phyloP scores from a whole-genome alignment of 1,139 yeast species.

The Candida sp. region DNA sequence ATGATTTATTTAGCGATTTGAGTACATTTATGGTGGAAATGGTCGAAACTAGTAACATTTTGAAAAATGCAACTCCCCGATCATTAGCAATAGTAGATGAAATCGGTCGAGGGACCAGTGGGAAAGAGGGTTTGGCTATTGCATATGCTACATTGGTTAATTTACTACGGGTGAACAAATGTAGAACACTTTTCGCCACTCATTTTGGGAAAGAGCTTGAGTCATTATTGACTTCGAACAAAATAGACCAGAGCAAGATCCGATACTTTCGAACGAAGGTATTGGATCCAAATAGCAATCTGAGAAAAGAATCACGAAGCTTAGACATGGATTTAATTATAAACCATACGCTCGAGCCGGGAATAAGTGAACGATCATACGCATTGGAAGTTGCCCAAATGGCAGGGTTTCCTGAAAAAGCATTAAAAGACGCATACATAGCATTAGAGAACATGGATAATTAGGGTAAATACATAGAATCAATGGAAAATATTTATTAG shows the following conservation, averaged over 20 bases:
- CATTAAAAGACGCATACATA: conserved; percentile 49
- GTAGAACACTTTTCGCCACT: conserved; percentile 87
- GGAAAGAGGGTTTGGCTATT: conserved; percentile 83
- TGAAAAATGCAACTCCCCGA: conserved; percentile 67
- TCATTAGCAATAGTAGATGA: conserved; percentile 93
- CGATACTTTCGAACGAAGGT: conserved; percentile 54
- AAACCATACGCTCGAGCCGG: conserved; percentile 64
- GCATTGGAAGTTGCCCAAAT: conserved; percentile 81
- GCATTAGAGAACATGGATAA: conserved; percentile 1
- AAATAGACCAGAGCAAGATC: conserved; percentile 28
- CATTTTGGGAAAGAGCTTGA: conserved; percentile 79
- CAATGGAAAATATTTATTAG: neutral
- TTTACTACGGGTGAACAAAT: conserved; percentile 52
- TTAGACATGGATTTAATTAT: conserved; percentile 32
- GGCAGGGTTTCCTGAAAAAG: conserved; percentile 78
- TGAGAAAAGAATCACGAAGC: neutral
- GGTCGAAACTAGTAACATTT: conserved; percentile 87
- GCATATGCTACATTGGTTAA: conserved; percentile 78
- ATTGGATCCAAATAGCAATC: conserved; percentile 8
- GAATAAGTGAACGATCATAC: conserved; percentile 74
- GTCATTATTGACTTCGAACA: conserved; percentile 19
- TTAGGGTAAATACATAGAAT: conserved; percentile 2
- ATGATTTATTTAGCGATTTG: conserved; percentile 79
- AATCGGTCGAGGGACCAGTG: conserved; percentile 95
- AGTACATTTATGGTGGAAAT: conserved; percentile 98